Conservation (phyloP, 768 basidiomycete species). For the Lentinula raphanica region DNA sequence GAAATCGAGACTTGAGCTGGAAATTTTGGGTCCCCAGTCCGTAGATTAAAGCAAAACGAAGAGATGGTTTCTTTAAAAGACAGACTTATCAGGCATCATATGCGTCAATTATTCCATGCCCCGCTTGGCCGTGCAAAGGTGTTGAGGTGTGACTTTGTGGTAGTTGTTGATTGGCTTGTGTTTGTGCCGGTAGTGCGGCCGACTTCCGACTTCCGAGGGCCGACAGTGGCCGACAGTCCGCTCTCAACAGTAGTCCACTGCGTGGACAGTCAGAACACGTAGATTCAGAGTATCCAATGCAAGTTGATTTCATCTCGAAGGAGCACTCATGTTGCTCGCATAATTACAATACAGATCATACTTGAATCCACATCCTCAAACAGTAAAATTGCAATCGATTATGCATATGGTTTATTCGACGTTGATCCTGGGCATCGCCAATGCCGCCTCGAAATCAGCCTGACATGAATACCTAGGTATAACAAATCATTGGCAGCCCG, state of each 20-base stretch:
- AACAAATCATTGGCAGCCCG: background rate
- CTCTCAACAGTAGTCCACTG: no score
- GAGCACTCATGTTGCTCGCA: no score
- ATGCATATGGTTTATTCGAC: background rate
- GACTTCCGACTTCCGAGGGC: background rate
- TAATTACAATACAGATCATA: no score
- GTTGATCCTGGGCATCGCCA: background rate
- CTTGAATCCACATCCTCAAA: no score
- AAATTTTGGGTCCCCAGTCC: background rate
- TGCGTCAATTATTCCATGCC: background rate
- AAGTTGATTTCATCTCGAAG: no score
- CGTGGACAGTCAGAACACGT: no score
- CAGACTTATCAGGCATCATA: background rate
- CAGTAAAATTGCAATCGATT: no score
- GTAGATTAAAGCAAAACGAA: background rate
- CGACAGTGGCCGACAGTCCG: no score
- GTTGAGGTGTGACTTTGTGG: background rate
- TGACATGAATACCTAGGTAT: background rate
- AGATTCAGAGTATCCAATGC: no score
- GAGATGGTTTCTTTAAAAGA: no score
- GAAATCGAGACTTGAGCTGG: background rate
- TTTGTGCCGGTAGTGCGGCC: background rate
- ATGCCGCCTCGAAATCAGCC: background rate
- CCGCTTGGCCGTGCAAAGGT: background rate
- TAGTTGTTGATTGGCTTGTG: background rate